Conservation (phyloP, 306 rosid species). For the Cyamopsis tetragonoloba region DNA sequence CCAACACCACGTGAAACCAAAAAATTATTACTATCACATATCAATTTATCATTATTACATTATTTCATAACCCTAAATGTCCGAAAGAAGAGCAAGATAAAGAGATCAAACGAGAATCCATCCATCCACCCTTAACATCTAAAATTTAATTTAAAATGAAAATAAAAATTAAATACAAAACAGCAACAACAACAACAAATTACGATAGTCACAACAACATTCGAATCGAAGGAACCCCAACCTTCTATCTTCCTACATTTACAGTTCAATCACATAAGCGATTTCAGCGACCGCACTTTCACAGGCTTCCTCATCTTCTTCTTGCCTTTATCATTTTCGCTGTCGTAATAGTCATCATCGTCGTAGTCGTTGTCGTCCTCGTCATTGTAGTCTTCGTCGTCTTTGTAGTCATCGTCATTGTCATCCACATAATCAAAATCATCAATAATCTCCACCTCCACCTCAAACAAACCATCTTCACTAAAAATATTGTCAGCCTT, state of each 20-base stretch:
- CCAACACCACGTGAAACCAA: conserved; percentile 19
- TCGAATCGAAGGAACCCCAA: conserved; percentile 31
- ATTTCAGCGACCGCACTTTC: conserved; percentile 83
- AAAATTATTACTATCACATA: too few species aligned
- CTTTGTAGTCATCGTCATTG: too few species aligned
- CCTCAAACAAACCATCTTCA: too few species aligned
- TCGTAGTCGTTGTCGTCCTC: too few species aligned
- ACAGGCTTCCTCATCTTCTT: conserved; percentile 74
- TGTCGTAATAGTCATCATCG: too few species aligned
- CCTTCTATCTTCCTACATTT: conserved; percentile 27
- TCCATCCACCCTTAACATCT: too few species aligned
- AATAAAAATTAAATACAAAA: too few species aligned
- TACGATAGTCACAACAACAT: conserved; percentile 18
- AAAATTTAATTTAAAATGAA: too few species aligned
- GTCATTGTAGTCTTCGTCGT: conserved; percentile 35
- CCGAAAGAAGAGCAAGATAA: neutral
- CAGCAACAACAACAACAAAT: neutral
- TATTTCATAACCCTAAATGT: conserved; percentile 44
- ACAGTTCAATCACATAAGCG: conserved; percentile 51
- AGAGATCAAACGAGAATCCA: neutral
- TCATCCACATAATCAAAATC: conserved; percentile 45
- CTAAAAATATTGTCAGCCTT: neutral
- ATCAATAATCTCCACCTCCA: too few species aligned
- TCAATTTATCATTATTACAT: too few species aligned
- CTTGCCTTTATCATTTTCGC: conserved; percentile 43